These are phyloP conservation scores for Mucor circinelloides DNA, from an alignment of 371 early-diverging fungal species.

Conservation along the genomic window DNA sequence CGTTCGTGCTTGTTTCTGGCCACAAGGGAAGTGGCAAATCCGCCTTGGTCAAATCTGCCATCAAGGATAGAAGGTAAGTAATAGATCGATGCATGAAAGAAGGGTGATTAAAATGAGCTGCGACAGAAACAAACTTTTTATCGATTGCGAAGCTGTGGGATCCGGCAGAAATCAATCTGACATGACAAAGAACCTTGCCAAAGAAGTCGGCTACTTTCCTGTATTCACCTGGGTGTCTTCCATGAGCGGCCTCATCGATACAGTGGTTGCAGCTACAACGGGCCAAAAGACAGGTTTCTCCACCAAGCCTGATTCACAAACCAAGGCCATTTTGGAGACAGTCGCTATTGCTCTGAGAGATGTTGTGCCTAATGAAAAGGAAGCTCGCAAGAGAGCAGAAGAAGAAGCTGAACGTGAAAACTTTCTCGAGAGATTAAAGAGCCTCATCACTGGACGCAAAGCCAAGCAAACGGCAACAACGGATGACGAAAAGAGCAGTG, in stretches of 20 bases:
- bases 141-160: slow-evolving; percentile 80
- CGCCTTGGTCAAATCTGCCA: slow-evolving; percentile 56
- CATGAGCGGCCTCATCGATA: slow-evolving; percentile 73
- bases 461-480: background rate
- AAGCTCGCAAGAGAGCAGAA: slow-evolving; percentile 7
- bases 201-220: slow-evolving; percentile 81
- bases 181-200: slow-evolving; percentile 66
- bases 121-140: slow-evolving; percentile 66
- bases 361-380: slow-evolving; percentile 29
- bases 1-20: slow-evolving; percentile 62
- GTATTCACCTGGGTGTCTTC: slow-evolving; percentile 79
- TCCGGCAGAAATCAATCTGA: slow-evolving; percentile 74
- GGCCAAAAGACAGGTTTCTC: slow-evolving; percentile 82
- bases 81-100: background rate
- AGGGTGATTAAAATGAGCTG: background rate
- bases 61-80: slow-evolving; percentile 50
- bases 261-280: slow-evolving; percentile 80
- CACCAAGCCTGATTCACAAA: slow-evolving; percentile 61
- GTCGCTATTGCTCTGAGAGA: slow-evolving; percentile 60
- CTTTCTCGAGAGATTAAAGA: slow-evolving; percentile 7
- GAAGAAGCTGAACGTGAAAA: slow-evolving; percentile 10
- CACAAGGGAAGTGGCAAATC: slow-evolving; percentile 68
- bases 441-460: slow-evolving; percentile 3
- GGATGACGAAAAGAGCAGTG: background rate
- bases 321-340: slow-evolving; percentile 63